Evolutionary conservation across 2,329 filamentous ascomycete species (phyloP), one percentile per base, ranked within the genome.

Genomic region (Canariomyces notabilis): DNA sequence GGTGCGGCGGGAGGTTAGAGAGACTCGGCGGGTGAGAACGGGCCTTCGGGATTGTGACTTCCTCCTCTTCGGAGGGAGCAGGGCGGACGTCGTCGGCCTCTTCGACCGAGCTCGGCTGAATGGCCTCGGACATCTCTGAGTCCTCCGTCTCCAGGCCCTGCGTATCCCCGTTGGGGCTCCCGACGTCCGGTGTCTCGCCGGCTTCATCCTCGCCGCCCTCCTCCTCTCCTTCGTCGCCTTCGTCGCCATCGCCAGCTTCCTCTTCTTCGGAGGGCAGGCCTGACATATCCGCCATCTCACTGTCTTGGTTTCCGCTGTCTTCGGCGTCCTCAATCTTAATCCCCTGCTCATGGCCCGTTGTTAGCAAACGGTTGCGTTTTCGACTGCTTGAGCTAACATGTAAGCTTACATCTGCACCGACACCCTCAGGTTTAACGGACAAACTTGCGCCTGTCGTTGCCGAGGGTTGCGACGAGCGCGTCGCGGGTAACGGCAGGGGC

Each of bases 231-330:
- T 66, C 71, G 2, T 75, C 73, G 2, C 67, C 72, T 4, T 70
- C 72, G 3, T 73, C 74, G 3, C 69, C 72, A 4, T 69, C 73
- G 2, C 67, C 73, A 4, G 71, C 74, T 3, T 73, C 74, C 2
- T 74, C 73, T 15, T 71, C 73, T 3, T 72, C 73, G 7, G 60
- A 71, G 15, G 74, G 65, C 3, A 69, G 67, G 22, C 71, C 68
- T 19, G 67, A 71, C 34, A 67, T 65, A 36, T 82, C 80, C 1
- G 67, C 71, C 68, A 77, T 76, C 49, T 78, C 74, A 53, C 68
- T 72, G 50, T 78, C 76, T 12, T 69, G 68, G 37, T 69, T 69
- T n/a, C 64, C 64, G 12, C 62, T 64, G 20, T 70, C 69, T 12
- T 69, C 70, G 31, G 67, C 69, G 50, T 73, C 70, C 67, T 61